Conservation (phyloP, 257 asterid genomes). For the Eustoma russellianum region DNA sequence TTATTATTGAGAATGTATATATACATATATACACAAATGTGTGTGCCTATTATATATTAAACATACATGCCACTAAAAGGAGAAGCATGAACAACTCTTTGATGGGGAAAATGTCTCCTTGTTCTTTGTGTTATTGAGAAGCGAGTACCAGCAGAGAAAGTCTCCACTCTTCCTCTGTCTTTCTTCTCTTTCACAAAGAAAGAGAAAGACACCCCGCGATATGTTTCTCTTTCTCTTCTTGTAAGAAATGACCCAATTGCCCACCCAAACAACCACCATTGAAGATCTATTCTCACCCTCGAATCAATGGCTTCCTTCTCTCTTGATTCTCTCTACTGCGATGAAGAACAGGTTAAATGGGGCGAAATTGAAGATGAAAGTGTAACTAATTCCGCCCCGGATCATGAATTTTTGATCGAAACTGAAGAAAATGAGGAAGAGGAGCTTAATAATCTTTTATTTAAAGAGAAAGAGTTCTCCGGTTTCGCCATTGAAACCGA, state of each 20-base stretch:
- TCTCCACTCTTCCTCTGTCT: neutral
- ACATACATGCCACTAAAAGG: slow-evolving; percentile 14
- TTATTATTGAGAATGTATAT: too few species aligned
- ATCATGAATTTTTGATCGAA: slow-evolving; percentile 50
- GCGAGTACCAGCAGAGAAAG: slow-evolving; percentile 6
- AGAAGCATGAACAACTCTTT: slow-evolving; percentile 80
- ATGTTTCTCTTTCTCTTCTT: slow-evolving; percentile 8
- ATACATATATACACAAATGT: too few species aligned
- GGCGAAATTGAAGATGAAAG: neutral
- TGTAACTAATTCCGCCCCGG: slow-evolving; percentile 3
- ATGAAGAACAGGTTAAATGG: slow-evolving; percentile 3
- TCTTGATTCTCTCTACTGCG: slow-evolving; percentile 5
- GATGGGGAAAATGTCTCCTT: slow-evolving; percentile 41
- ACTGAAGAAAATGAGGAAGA: slow-evolving; percentile 34
- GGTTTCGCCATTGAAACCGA: slow-evolving; percentile 1
- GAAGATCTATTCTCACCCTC: neutral
- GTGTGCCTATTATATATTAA: too few species aligned
- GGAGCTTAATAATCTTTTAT: slow-evolving; percentile 57
- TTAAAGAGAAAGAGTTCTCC: slow-evolving; percentile 45
- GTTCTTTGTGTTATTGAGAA: slow-evolving; percentile 27
- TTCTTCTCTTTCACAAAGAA: slow-evolving; percentile 24
- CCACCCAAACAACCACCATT: slow-evolving; percentile 6
- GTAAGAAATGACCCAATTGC: neutral
- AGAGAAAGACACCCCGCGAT: too few species aligned
- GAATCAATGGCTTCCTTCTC: slow-evolving; percentile 4